Base-by-base conservation (phyloP, 805 yeast species). In the Metschnikowia drakensbergensis region DNA sequence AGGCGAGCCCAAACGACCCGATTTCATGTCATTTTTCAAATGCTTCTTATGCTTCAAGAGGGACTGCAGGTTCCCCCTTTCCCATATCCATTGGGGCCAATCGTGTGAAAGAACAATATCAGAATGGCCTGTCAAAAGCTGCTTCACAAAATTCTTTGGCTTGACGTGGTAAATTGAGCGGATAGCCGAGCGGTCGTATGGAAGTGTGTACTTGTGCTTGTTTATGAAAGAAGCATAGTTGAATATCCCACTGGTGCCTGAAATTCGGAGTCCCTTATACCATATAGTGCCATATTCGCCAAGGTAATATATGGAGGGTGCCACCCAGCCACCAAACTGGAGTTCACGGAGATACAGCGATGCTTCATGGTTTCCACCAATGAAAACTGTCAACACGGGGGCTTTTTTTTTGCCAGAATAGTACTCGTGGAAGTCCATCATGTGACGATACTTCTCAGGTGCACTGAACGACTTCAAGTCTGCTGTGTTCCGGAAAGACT, bases 281-380 rank as follows among this genome's bases (percentile, higher is more conserved):
- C 87, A 82, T 2, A 94, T 68, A 2, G 82, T 81, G 11, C 90
- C 88, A 17, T 84, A 78, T 37, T 81, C 80, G 0, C 99, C 99
- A 57, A 94, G 60, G 61, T 82, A 94, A 65, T 84, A 94, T 10
- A 94, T 88, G 53, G 85, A 83, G 1, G 89, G 88, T 1, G 96
- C 95, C 1, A 87, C 91, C 88, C 92, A 94, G 0, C 99, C 99
- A 9, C 99, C 99, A 62, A 76, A 78, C 50, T 79, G 80, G 49
- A 91, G 67, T 56, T 86, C 89, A 51, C 78, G 71, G 53, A 94
- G 61, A 62, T 86, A 88, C 50, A 83, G 81, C 49, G 95, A 87
- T 3, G 94, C 83, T 62, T 94, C 99, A 61, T 94, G 99, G 66
- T 94, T 94, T 0, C 99, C 99, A 3, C 99, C 98, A 37, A 94